Percentiles rank a stretch among this genome's conserved stretches.
Evolutionary conservation across 2,329 filamentous ascomycete species (phyloP).

Genomic region (Juglanconis juglandina): DNA sequence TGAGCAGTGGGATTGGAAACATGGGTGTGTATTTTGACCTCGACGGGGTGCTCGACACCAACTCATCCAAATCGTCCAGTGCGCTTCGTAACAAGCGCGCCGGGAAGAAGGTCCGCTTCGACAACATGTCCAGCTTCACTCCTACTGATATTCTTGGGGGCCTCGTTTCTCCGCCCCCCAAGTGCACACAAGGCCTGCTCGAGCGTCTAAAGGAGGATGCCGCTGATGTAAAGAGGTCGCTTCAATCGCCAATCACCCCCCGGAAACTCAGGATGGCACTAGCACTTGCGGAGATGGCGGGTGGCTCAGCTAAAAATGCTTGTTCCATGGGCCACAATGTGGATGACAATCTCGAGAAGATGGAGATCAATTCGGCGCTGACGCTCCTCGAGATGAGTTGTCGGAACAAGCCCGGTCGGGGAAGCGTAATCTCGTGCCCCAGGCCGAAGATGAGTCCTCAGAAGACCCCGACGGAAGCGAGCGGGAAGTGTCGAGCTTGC

Average conservation of each 20-base stretch:
- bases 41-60: not conserved
- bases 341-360: not conserved
- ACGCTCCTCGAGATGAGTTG: not conserved
- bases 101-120: not conserved
- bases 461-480: not conserved
- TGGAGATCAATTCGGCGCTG: not conserved
- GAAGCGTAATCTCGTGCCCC: not conserved
- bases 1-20: not conserved
- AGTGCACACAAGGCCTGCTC: not conserved
- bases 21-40: not conserved
- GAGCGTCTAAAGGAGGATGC: too few species aligned
- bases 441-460: not conserved
- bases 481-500: not conserved
- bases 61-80: not conserved
- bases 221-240: too few species aligned
- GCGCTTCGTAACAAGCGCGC: not conserved
- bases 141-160: not conserved
- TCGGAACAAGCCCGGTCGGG: not conserved
- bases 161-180: not conserved
- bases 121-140: not conserved
- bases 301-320: not conserved
- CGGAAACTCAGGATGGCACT: too few species aligned
- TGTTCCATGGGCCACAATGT: not conserved
- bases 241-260: too few species aligned
- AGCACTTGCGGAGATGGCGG: too few species aligned